Evolutionary conservation across 441 rosid species (phyloP), one percentile per base, ranked within the genome.

Genomic region (Croton laevigatus): DNA sequence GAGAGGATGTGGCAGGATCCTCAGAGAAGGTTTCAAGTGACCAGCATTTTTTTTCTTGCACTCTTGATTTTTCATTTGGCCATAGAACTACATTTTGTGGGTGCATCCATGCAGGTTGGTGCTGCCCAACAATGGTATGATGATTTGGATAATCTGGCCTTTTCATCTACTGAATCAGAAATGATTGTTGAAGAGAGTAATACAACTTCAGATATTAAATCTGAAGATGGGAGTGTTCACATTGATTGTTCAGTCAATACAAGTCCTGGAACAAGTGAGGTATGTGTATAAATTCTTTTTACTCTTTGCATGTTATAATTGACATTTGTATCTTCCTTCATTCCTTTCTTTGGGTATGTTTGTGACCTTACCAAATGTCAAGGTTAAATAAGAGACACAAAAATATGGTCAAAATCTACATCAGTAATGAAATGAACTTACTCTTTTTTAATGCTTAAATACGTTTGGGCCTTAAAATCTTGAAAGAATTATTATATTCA

Each of bases 181-280:
- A 45, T 59, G 14, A 62, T 65, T 65, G 75, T 66, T 17, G 91
- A 93, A 75, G 91, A 82, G 59, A 80, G 82, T 34, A 54, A 57
- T 55, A 49, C 65, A 44, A 69, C 73, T 46, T 73, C 73, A 16
- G 85, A 78, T 68, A 63, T 68, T 10, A 79, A 71, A 32, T 65
- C 53, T 59, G 75, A 73, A 62, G 93, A 90, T 64, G 70, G 75
- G 8, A 80, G 80, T 71, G 73, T 83, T 66, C 79, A 73, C 73
- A 85, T 96, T 22, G 70, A 85, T 78, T 89, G 90, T 72, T 74
- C 81, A 53, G 84, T 93, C 69, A 87, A 88, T 75, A 82, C 89
- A 32, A 89, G 97, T 80, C 97, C 98, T 36, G 99, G 97, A 63
- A 72, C 90, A 59, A 82, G 97, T 63, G 98, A 96, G 93, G 99